Conservation (phyloP, 768 basidiomycete species). For the Lentinula sp. region DNA sequence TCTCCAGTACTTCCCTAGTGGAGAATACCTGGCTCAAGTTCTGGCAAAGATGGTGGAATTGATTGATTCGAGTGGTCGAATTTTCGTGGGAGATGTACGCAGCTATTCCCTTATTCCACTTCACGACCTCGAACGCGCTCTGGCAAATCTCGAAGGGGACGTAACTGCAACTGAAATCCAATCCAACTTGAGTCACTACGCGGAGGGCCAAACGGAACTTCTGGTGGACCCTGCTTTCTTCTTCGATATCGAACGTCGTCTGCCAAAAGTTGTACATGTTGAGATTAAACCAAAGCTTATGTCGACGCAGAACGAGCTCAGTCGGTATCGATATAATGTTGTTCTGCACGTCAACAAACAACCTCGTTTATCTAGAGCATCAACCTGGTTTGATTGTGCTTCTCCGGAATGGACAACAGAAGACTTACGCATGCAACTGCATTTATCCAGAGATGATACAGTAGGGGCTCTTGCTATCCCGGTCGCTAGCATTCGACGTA, state of each 20-base stretch:
- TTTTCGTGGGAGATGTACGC: neutral
- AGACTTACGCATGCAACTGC: neutral
- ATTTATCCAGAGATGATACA: neutral
- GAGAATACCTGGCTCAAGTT: neutral
- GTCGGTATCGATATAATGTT: neutral
- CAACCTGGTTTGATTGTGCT: neutral
- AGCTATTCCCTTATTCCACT: neutral
- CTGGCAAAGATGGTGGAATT: neutral
- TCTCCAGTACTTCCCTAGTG: neutral
- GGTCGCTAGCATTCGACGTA: neutral
- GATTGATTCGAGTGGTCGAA: neutral
- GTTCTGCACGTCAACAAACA: neutral
- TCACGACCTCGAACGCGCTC: neutral
- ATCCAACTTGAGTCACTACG: neutral
- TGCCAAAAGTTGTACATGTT: neutral
- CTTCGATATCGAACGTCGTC: neutral
- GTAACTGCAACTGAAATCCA: neutral
- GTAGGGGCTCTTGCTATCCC: neutral
- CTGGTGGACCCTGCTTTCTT: neutral
- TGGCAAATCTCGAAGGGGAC: neutral
- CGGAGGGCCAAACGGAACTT: neutral
- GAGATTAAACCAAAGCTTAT: neutral
- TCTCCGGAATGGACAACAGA: neutral
- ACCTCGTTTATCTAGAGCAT: neutral
- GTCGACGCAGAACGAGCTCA: neutral